Conservation (phyloP, 495 filamentous ascomycete species). For the Aspergillus bertholletiae region DNA sequence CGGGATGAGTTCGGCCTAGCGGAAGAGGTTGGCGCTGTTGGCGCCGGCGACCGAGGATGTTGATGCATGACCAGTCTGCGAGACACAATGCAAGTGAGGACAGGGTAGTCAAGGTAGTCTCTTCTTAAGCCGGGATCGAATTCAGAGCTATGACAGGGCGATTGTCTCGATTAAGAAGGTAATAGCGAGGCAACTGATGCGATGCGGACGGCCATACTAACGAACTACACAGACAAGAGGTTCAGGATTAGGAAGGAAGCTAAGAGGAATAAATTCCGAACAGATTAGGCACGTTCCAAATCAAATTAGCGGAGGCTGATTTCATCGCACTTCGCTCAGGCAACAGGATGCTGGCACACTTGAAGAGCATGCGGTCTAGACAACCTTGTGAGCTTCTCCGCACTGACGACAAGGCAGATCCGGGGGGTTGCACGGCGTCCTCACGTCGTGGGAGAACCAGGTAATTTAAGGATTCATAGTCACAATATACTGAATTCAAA, state of each 20-base stretch:
- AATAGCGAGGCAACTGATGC: slow-evolving; percentile 25
- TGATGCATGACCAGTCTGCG: slow-evolving; percentile 64
- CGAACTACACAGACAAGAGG: slow-evolving; percentile 11
- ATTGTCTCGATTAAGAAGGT: slow-evolving; percentile 31
- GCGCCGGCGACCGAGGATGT: slow-evolving; percentile 67
- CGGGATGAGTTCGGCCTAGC: slow-evolving; percentile 63
- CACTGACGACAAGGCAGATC: slow-evolving; percentile 29
- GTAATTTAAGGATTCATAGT: slow-evolving; percentile 21
- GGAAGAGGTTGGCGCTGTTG: slow-evolving; percentile 63
- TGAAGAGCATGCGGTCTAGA: slow-evolving; percentile 27
- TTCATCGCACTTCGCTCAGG: slow-evolving; percentile 28
- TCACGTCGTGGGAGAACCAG: slow-evolving; percentile 22
- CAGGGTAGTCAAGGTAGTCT: slow-evolving; percentile 15
- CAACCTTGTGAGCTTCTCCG: slow-evolving; percentile 43
- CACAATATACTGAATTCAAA: background rate
- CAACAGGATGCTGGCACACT: slow-evolving; percentile 26
- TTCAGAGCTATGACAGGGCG: slow-evolving; percentile 24
- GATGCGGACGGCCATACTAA: slow-evolving; percentile 41
- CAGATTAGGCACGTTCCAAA: slow-evolving; percentile 17
- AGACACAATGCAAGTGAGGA: slow-evolving; percentile 2
- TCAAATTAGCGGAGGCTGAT: slow-evolving; percentile 12
- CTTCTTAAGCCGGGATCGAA: slow-evolving; percentile 4
- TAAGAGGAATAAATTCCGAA: slow-evolving; percentile 12
- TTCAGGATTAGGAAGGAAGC: background rate
- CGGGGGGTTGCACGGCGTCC: slow-evolving; percentile 24